Percentiles rank a stretch among this genome's conserved stretches.
phyloP scores from a whole-genome alignment of 257 asterid genomes.

The Nicotiana undulata region DNA sequence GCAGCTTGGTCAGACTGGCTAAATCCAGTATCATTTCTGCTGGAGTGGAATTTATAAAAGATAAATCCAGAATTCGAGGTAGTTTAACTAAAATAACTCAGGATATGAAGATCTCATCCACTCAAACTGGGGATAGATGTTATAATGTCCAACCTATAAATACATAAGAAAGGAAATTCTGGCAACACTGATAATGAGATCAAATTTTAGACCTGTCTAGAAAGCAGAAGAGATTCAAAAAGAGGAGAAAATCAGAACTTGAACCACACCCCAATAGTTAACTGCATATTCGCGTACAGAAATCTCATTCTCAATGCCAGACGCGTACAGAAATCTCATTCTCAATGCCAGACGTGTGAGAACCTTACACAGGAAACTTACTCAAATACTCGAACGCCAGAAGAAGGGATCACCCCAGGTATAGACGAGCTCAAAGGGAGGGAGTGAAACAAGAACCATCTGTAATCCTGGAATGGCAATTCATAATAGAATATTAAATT shows the following conservation, averaged over 20 bases:
- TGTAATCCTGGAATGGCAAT: neutral
- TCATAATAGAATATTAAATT: neutral
- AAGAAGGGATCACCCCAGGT: neutral
- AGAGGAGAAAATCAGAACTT: neutral
- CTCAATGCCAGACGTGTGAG: neutral
- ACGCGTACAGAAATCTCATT: neutral
- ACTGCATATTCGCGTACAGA: neutral
- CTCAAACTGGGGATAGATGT: neutral
- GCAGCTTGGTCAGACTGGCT: no score
- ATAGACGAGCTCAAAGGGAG: neutral
- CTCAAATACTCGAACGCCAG: neutral
- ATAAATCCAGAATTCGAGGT: no score
- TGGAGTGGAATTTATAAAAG: no score
- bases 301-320: neutral
- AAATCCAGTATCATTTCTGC: no score
- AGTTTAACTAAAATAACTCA: no score
- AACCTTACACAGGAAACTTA: neutral
- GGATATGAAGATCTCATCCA: neutral
- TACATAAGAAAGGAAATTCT: neutral
- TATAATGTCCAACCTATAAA: neutral
- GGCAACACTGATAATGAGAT: neutral
- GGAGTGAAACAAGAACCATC: neutral
- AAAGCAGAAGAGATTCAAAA: neutral
- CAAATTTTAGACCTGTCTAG: neutral
- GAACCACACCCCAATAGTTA: neutral